phyloP scores from a whole-genome alignment of 2,329 filamentous ascomycete species.

The Nannizzia gypsea region DNA sequence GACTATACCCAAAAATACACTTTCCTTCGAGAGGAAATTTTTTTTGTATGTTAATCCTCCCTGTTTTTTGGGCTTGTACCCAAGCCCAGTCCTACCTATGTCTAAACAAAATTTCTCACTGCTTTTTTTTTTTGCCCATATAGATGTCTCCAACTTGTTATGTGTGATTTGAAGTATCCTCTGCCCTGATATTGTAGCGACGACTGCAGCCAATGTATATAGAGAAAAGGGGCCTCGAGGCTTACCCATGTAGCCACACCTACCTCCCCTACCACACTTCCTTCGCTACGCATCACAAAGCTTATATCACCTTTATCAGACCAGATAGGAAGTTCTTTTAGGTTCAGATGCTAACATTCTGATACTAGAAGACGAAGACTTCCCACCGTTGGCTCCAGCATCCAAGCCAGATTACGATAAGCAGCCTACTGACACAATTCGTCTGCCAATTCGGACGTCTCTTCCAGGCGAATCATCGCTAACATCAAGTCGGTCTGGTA shows the following conservation, averaged over 20 bases:
- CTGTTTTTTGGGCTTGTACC: constrained; percentile 30
- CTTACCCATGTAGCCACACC: constrained; percentile 14
- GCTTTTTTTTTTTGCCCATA: constrained; percentile 33
- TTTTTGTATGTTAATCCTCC: constrained; percentile 42
- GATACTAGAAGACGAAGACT: constrained; percentile 33
- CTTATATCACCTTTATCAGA: neutral
- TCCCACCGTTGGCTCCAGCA: constrained; percentile 33
- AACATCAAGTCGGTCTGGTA: constrained; percentile 23
- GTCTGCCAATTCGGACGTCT: constrained; percentile 27
- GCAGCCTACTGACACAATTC: constrained; percentile 22
- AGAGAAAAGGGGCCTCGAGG: constrained; percentile 5
- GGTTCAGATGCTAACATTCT: constrained; percentile 19
- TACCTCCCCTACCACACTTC: neutral
- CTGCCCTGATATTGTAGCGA: constrained; percentile 17
- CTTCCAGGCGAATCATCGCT: constrained; percentile 21
- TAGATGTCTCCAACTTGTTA: constrained; percentile 21
- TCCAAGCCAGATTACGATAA: constrained; percentile 25
- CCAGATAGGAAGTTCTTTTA: constrained; percentile 4
- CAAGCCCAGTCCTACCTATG: constrained; percentile 24
- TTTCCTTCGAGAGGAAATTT: constrained; percentile 21
- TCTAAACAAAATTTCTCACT: constrained; percentile 37
- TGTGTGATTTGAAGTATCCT: constrained; percentile 13
- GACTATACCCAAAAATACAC: constrained; percentile 20
- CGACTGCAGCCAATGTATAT: constrained; percentile 11
- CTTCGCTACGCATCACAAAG: neutral